Percentiles rank a stretch among this genome's conserved stretches.
Conservation (phyloP, 768 basidiomycete species). For the Cytidiella melzeri region DNA sequence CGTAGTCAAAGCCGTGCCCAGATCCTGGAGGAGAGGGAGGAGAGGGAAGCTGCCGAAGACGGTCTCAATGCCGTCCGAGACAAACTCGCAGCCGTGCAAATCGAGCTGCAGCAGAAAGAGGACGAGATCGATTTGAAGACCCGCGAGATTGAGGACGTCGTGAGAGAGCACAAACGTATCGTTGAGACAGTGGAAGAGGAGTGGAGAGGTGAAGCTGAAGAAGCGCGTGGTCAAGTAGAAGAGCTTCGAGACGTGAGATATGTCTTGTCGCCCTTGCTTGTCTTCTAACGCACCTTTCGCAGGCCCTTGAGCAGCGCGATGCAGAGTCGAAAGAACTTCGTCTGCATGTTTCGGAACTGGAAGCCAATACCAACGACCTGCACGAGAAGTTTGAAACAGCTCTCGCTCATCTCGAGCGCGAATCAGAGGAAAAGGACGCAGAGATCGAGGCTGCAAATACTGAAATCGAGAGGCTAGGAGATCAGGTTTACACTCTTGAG, state of each 20-base stretch:
- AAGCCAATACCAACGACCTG: constrained; percentile 63
- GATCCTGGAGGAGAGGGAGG: constrained; percentile 65
- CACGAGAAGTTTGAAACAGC: constrained; percentile 71
- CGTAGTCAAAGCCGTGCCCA: constrained; percentile 69
- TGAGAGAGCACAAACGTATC: constrained; percentile 67
- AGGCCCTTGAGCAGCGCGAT: constrained; percentile 78
- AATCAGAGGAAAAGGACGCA: constrained; percentile 72
- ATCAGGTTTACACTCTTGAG: constrained; percentile 75
- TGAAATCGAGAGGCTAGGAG: constrained; percentile 76
- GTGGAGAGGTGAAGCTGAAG: constrained; percentile 86
- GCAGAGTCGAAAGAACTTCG: constrained; percentile 71
- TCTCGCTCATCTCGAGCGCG: constrained; percentile 68
- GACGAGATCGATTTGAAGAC: constrained; percentile 80
- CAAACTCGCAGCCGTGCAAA: constrained; percentile 71
- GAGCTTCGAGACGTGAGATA: constrained; percentile 65
- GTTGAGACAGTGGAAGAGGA: constrained; percentile 73
- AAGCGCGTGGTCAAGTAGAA: constrained; percentile 70
- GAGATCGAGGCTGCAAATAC: constrained; percentile 69
- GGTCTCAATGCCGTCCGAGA: constrained; percentile 69
- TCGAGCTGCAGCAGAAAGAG: constrained; percentile 81
- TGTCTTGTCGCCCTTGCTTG: no score
- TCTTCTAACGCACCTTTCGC: not conserved
- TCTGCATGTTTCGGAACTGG: constrained; percentile 67
- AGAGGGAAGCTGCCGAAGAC: constrained; percentile 74
- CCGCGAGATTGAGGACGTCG: constrained; percentile 71